These are phyloP conservation scores for Colletotrichum karsti DNA, from an alignment of 2,329 filamentous ascomycete genomes.

Conservation along the genomic window DNA sequence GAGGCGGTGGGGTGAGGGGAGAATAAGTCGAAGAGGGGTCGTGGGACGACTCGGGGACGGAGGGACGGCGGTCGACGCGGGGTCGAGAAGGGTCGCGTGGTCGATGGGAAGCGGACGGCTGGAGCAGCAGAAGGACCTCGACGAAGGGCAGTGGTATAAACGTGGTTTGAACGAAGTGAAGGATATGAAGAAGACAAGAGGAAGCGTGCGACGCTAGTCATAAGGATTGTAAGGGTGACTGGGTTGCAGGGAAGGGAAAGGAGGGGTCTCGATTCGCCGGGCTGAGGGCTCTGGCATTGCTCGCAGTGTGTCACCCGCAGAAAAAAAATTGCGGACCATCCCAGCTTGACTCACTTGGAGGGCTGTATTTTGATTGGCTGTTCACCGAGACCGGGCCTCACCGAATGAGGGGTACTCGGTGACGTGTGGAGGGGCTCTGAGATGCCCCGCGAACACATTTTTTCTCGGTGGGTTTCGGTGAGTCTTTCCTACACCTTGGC, in stretches of 20 bases:
- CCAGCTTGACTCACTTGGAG: slow-evolving; percentile 14
- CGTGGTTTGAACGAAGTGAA: slow-evolving; percentile 15
- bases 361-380: not conserved
- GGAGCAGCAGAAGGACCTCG: slow-evolving; percentile 8
- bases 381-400: not conserved
- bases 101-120: not conserved
- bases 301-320: slow-evolving; percentile 12
- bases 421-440: not conserved
- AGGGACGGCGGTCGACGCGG: not conserved
- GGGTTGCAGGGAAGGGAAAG: not conserved
- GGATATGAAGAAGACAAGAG: slow-evolving; percentile 14
- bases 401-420: slow-evolving; percentile 15
- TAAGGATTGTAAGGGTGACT: slow-evolving; percentile 21
- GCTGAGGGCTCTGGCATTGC: not conserved
- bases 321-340: slow-evolving; percentile 24
- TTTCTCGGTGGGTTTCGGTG: not conserved
- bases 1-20: not conserved
- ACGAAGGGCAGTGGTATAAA: slow-evolving; percentile 9
- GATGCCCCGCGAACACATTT: not conserved
- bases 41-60: slow-evolving; percentile 3
- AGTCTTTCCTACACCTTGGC: not conserved
- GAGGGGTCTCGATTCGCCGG: slow-evolving; percentile 10
- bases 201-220: slow-evolving; percentile 27
- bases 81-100: slow-evolving; percentile 4
- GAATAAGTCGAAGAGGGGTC: not conserved